Evolutionary conservation across 768 basidiomycete species (phyloP).

Genomic region (Pleurotus citrinopileatus): DNA sequence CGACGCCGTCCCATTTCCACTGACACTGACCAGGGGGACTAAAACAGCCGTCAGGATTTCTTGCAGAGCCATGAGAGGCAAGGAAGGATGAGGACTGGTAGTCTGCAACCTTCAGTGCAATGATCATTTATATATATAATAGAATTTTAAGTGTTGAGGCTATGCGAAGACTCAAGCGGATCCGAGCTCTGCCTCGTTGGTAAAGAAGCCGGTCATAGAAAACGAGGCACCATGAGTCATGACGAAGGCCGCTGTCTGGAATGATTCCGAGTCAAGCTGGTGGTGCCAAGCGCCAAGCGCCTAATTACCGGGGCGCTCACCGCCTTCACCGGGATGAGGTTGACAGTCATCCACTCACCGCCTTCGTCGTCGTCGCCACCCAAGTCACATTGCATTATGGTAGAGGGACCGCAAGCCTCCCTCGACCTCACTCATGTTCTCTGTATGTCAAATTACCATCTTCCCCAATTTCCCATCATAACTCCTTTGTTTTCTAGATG

Average conservation of each 20-base stretch:
- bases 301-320: too few species aligned
- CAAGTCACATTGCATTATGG: neutral
- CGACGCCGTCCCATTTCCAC: too few species aligned
- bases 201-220: neutral
- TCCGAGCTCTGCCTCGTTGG: neutral
- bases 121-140: neutral
- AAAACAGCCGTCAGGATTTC: neutral
- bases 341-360: too few species aligned
- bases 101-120: neutral
- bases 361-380: too few species aligned
- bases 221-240: neutral
- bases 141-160: too few species aligned
- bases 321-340: neutral
- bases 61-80: neutral
- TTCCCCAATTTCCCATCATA: slow-evolving; percentile 1
- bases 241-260: too few species aligned
- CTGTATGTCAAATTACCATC: slow-evolving; percentile 36
- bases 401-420: slow-evolving; percentile 36
- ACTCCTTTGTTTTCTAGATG: slow-evolving; percentile 40
- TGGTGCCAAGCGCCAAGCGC: neutral
- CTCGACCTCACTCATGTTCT: slow-evolving; percentile 68
- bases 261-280: neutral
- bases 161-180: too few species aligned
- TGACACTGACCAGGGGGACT: neutral
- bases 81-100: neutral